Base-by-base conservation (phyloP, 1,139 yeast species). In the Candida frijolesensis region DNA sequence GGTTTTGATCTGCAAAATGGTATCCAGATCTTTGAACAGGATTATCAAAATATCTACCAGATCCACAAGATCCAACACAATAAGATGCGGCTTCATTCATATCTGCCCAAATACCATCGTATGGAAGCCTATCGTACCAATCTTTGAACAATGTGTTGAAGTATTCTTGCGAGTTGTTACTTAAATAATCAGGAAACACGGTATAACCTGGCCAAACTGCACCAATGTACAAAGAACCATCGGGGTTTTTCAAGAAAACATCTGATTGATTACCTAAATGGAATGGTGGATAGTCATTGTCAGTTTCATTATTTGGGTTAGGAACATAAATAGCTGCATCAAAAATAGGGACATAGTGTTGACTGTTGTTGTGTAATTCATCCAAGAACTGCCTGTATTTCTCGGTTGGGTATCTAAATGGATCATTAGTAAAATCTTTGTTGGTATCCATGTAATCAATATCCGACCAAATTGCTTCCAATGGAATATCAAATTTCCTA, bases 101-200 rank as follows among this genome's bases (percentile, higher is more conserved):
- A 52, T 70, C 74, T 25, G 64, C 51, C 74, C 74, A 70, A 33
- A 70, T 57, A 25, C 74, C 74, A 52, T 66, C 71, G 49, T 58
- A 67, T 18, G 62, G 60, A 22, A 66, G 47, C n/a, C 54, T 51
- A 18, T 63, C 53, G 49, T 61, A 59, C 62, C 65, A 66, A 25
- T 55, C 53, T 42, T 57, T 48, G 47, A 68, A 55, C 47, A 58
- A 54, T 14, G 61, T 54, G 11, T 57, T 52, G 69, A 71, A 68
- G 57, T 61, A 68, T 12, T 54, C 57, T 38, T 59, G 63, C 15
- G 67, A 57, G 42, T 59, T 56, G 43, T 59, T 55, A 11, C 62
- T 66, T 22, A 66, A 56, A 58, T 62, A 68, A 49, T 69, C 74
- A 2, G 72, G 72, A 58, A 60, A 69, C 1, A 60, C 73, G 12